Percentiles rank a stretch among this genome's conserved stretches.
These are phyloP conservation scores for Penicillium maclennaniae DNA, from an alignment of 495 filamentous ascomycete species.

Conservation along the genomic window DNA sequence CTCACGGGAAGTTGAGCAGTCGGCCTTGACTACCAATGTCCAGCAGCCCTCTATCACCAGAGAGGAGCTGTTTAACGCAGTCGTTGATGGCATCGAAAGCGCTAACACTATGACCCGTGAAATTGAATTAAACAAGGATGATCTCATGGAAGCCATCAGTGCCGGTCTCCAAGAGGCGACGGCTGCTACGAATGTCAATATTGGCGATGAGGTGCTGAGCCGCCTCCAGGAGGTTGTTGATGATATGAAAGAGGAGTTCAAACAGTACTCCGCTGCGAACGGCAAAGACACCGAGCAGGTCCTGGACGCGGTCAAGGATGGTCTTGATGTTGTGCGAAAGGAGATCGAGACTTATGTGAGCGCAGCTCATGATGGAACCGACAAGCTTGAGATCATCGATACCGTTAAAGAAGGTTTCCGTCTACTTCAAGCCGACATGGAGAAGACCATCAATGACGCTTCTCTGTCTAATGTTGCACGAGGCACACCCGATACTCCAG, in stretches of 20 bases:
- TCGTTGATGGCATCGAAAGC: slow-evolving; percentile 53
- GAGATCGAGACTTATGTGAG: slow-evolving; percentile 81
- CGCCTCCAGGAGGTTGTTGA: slow-evolving; percentile 72
- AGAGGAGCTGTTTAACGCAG: slow-evolving; percentile 52
- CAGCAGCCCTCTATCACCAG: slow-evolving; percentile 38
- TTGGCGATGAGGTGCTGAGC: slow-evolving; percentile 65
- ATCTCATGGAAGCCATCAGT: slow-evolving; percentile 63
- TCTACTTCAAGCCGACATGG: slow-evolving; percentile 66
- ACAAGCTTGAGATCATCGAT: slow-evolving; percentile 74
- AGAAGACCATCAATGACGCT: slow-evolving; percentile 53
- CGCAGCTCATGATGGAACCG: slow-evolving; percentile 58
- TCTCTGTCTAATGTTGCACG: slow-evolving; percentile 28
- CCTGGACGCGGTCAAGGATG: slow-evolving; percentile 80
- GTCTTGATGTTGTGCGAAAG: slow-evolving; percentile 70
- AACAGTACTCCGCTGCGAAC: slow-evolving; percentile 68
- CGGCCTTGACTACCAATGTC: slow-evolving; percentile 19
- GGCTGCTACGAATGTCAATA: slow-evolving; percentile 42
- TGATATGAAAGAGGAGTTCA: slow-evolving; percentile 67
- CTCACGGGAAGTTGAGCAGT: slow-evolving; percentile 10
- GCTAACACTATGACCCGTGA: slow-evolving; percentile 49
- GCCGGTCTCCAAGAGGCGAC: slow-evolving; percentile 53
- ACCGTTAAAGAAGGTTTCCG: slow-evolving; percentile 71
- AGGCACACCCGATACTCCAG: slow-evolving; percentile 45
- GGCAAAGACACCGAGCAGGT: slow-evolving; percentile 77
- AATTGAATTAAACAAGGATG: slow-evolving; percentile 59